These are phyloP conservation scores for Amoebophrya sp. DNA, from an alignment of 169 alveolate species.

Conservation along the genomic window DNA sequence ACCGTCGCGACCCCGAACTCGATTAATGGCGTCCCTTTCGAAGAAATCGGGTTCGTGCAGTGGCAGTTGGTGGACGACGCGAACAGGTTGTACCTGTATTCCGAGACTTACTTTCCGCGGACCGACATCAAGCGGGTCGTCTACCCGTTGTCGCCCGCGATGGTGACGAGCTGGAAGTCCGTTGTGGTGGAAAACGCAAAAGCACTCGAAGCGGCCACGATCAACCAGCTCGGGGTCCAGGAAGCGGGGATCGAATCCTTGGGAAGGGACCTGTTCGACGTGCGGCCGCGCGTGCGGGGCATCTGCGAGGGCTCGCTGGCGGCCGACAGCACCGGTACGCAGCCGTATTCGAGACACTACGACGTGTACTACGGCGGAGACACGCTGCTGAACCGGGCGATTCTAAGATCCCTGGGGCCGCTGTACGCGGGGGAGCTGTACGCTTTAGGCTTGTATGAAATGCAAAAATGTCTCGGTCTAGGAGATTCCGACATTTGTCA, in stretches of 20 bases:
- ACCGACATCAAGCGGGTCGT: neutral
- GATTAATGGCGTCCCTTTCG: neutral
- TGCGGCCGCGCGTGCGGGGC: neutral
- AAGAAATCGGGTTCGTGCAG: neutral
- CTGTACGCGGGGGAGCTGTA: neutral
- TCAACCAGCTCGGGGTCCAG: too few relatives aligned
- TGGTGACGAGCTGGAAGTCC: neutral
- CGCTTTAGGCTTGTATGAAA: too few relatives aligned
- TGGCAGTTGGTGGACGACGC: slow-evolving; percentile 1
- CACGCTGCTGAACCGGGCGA: slow-evolving; percentile 2
- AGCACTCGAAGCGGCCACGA: too few relatives aligned
- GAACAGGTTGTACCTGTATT: neutral
- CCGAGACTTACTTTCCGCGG: neutral
- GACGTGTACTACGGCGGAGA: slow-evolving; percentile 17
- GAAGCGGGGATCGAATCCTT: neutral
- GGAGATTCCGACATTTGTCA: too few relatives aligned
- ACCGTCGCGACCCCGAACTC: neutral
- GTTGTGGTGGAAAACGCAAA: neutral
- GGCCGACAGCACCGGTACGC: neutral
- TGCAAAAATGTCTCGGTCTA: too few relatives aligned
- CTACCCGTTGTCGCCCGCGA: slow-evolving; percentile 12
- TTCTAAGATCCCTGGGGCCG: neutral
- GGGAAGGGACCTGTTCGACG: neutral
- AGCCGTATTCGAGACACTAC: neutral
- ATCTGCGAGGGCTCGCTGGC: neutral